These are phyloP conservation scores for Chytriomyces confervae DNA, from an alignment of 192 early-diverging fungal genomes.

Conservation along the genomic window DNA sequence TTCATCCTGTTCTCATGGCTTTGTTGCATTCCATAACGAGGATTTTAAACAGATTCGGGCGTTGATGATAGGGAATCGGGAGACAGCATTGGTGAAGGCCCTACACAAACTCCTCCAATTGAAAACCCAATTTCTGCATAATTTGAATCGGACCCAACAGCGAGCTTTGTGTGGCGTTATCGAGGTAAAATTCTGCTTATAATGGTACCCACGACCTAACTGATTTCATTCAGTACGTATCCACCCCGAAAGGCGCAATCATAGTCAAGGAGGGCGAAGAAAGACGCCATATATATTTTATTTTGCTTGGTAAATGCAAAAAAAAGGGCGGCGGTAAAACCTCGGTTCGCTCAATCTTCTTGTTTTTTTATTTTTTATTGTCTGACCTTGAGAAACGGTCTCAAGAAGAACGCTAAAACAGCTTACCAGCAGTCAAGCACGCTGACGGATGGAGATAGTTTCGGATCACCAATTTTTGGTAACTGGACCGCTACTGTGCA, in stretches of 20 bases:
- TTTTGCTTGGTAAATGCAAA: slow-evolving; percentile 23
- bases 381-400: background rate
- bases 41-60: background rate
- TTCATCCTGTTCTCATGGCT: background rate
- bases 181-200: background rate
- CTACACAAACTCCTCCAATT: background rate
- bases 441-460: slow-evolving; percentile 19
- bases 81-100: background rate
- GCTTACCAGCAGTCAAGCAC: background rate
- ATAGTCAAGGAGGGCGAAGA: slow-evolving; percentile 19
- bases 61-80: background rate
- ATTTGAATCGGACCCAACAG: background rate
- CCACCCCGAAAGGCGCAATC: background rate
- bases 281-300: slow-evolving; percentile 3
- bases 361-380: background rate
- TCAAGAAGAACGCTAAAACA: background rate
- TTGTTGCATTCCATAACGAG: background rate
- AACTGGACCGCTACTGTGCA: slow-evolving; percentile 16
- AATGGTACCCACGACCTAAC: background rate
- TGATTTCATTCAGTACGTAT: background rate
- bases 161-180: background rate
- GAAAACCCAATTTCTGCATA: background rate
- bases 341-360: too few species aligned
- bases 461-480: background rate
- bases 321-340: too few species aligned